Evolutionary conservation across 2,329 filamentous ascomycete genomes (phyloP).

Genomic region (Grosmannia huntii): DNA sequence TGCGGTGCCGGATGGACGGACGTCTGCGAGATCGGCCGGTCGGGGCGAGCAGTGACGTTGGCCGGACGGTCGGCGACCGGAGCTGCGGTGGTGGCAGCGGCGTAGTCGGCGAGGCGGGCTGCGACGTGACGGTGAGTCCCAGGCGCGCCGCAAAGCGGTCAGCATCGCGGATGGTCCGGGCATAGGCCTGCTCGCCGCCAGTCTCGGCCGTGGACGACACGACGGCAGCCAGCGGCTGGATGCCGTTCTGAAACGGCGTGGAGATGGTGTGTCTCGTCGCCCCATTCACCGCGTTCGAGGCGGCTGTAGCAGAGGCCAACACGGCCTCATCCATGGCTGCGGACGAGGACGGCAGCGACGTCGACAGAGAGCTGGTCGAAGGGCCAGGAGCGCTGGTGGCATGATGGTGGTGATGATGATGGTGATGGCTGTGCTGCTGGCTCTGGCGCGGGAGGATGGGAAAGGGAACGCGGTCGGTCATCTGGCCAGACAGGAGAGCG

Average conservation of each 20-base stretch:
- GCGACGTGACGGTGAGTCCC: constrained; percentile 61
- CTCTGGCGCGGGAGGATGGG: constrained; percentile 4
- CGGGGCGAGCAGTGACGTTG: constrained; percentile 38
- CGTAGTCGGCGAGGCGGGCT: constrained; percentile 83
- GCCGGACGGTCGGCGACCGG: constrained; percentile 41
- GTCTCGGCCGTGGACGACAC: constrained; percentile 51
- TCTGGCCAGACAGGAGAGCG: neutral
- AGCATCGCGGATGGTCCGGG: constrained; percentile 67
- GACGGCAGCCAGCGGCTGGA: constrained; percentile 56
- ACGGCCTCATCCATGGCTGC: neutral
- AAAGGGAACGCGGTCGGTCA: neutral
- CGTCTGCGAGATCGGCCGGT: constrained; percentile 50
- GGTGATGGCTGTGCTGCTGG: constrained; percentile 20
- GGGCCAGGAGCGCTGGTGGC: constrained; percentile 11
- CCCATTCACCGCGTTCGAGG: neutral
- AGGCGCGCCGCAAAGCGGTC: constrained; percentile 78
- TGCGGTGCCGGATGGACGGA: constrained; percentile 79
- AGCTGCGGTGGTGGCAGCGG: constrained; percentile 58
- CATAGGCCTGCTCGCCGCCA: constrained; percentile 49
- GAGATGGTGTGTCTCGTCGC: constrained; percentile 27
- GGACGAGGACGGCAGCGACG: neutral
- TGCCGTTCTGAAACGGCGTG: constrained; percentile 36
- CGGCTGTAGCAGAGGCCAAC: constrained; percentile 1
- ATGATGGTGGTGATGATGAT: constrained; percentile 22
- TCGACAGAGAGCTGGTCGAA: neutral